Evolutionary conservation across 371 early-diverging fungal genomes (phyloP).

Genomic region (Parasitella parasitica): DNA sequence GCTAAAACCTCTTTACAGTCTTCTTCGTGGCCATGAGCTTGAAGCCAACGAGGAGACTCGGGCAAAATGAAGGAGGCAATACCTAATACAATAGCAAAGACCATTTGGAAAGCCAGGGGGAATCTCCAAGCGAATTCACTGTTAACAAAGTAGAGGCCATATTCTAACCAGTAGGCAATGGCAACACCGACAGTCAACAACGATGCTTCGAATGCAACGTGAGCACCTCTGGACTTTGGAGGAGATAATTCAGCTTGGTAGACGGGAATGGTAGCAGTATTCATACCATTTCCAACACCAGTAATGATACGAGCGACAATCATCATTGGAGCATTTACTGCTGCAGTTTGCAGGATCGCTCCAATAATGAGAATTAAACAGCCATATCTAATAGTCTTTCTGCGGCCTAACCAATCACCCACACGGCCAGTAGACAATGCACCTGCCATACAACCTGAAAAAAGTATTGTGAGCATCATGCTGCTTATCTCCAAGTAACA

Average conservation of each 20-base stretch:
- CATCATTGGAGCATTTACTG: conserved; percentile 37
- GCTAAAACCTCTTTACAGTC: conserved; percentile 42
- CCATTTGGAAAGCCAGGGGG: conserved; percentile 51
- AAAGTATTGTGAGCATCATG: neutral
- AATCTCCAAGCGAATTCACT: conserved; percentile 51
- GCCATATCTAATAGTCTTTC: conserved; percentile 33
- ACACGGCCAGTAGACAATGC: conserved; percentile 24
- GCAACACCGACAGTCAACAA: conserved; percentile 34
- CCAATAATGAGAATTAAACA: conserved; percentile 33
- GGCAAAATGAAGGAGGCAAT: conserved; percentile 49
- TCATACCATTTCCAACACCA: conserved; percentile 58
- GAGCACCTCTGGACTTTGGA: conserved; percentile 43
- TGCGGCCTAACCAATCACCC: conserved; percentile 33
- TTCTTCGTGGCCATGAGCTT: conserved; percentile 39
- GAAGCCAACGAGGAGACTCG: conserved; percentile 61
- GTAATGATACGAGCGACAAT: conserved; percentile 52
- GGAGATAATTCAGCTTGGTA: conserved; percentile 53
- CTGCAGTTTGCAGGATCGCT: conserved; percentile 40
- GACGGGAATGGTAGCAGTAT: conserved; percentile 52
- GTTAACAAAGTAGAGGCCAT: conserved; percentile 35
- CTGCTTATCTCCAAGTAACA: no score
- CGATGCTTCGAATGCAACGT: conserved; percentile 38
- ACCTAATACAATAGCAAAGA: conserved; percentile 49
- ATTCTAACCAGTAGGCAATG: conserved; percentile 50
- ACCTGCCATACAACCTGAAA: conserved; percentile 26